Conservation (phyloP, 2,329 filamentous ascomycete species). For the Pezicula rhizophila region DNA sequence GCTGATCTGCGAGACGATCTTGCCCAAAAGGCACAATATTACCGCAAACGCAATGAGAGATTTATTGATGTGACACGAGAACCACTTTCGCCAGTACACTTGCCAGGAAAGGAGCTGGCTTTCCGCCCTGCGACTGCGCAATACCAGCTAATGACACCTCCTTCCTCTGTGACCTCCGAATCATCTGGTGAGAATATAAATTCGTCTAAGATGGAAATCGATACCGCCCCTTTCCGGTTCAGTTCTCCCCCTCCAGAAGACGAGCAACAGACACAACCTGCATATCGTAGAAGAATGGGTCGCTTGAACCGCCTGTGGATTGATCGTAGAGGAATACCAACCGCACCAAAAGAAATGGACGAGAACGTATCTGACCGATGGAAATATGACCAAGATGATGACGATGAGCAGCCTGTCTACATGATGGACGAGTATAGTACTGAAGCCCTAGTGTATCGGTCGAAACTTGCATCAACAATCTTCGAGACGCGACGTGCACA, state of each 20-base stretch:
- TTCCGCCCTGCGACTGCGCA: conserved; percentile 70
- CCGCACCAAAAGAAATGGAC: conserved; percentile 40
- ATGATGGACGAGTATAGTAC: conserved; percentile 67
- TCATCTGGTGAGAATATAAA: conserved; percentile 27
- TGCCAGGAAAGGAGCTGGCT: conserved; percentile 52
- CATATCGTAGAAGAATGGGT: conserved; percentile 78
- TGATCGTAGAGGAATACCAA: conserved; percentile 69
- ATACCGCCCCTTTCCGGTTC: conserved; percentile 18
- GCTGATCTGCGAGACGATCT: conserved; percentile 77
- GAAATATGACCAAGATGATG: conserved; percentile 83
- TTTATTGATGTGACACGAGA: conserved; percentile 83
- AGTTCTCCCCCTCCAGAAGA: conserved; percentile 24
- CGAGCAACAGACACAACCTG: conserved; percentile 38
- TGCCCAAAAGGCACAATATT: conserved; percentile 79
- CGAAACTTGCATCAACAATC: conserved; percentile 30
- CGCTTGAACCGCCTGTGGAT: conserved; percentile 82
- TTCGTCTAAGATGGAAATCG: conserved; percentile 20
- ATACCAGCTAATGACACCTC: conserved; percentile 60
- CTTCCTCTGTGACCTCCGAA: conserved; percentile 37
- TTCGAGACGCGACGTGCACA: conserved; percentile 17
- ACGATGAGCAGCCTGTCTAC: conserved; percentile 69
- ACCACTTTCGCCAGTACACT: conserved; percentile 73
- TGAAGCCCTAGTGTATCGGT: conserved; percentile 52
- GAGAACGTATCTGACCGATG: conserved; percentile 57
- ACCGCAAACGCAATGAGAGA: conserved; percentile 85